These are phyloP conservation scores for Camellia japonica DNA, from an alignment of 148 eudicot genomes.

Conservation along the genomic window DNA sequence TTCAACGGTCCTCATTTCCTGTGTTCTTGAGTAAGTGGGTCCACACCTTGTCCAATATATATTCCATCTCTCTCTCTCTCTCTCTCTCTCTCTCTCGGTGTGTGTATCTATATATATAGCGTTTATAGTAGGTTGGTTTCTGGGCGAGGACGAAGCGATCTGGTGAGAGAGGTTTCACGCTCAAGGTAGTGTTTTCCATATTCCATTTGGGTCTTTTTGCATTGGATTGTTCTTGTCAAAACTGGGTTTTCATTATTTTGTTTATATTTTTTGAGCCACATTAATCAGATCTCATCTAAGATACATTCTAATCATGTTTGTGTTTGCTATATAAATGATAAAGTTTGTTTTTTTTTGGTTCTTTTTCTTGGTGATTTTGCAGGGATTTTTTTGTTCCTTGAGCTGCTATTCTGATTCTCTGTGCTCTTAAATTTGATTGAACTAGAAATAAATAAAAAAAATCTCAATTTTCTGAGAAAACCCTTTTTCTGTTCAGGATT, in stretches of 20 bases:
- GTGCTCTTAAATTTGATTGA: not conserved
- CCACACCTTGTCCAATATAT: not conserved
- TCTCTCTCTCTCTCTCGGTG: not conserved
- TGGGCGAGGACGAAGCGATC: slow-evolving; percentile 5
- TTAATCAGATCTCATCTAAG: slow-evolving; percentile 2
- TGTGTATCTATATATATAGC: not conserved
- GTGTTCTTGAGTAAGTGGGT: not conserved
- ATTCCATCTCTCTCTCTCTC: not conserved
- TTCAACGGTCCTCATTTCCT: not conserved
- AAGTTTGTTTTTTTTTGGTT: not conserved
- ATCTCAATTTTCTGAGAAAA: too few relatives aligned
- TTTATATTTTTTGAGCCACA: not conserved
- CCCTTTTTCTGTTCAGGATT: not conserved
- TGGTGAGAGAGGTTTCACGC: not conserved
- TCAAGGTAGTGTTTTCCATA: slow-evolving; percentile 13
- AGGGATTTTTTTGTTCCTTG: slow-evolving; percentile 14
- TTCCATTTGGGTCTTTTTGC: not conserved
- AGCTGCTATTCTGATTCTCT: slow-evolving; percentile 1
- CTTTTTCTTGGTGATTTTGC: slow-evolving; percentile 5
- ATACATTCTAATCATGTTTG: not conserved
- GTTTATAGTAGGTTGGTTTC: not conserved
- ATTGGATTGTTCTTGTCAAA: not conserved
- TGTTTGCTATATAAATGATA: not conserved
- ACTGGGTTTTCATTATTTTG: not conserved
- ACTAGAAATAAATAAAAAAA: not conserved